Base-by-base conservation (phyloP, 148 eudicot genomes). In the Talinum fruticosum region DNA sequence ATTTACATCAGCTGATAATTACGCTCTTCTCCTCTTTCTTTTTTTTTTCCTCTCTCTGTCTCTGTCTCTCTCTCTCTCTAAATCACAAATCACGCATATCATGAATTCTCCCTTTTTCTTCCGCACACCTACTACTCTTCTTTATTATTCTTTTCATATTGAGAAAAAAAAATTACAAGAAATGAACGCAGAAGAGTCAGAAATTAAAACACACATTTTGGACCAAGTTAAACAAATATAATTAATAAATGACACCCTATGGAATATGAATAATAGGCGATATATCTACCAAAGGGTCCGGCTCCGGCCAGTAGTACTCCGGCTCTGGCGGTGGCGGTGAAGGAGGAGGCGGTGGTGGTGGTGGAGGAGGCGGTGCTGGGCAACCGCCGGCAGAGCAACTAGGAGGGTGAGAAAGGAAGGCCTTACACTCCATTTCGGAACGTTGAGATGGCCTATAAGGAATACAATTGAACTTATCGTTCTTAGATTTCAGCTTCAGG, bases 391-490 rank as follows among this genome's bases (percentile, higher is more conserved):
- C 59, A 24, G 69, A 76, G 28, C 94, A 90, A 45, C 79, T 81
- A 26, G 87, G 87, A 8, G 89, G 93, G 34, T 77, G 66, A 35
- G 83, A 75, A 49, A 81, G 83, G 35, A 86, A 84, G 0, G 85
- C 85, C 45, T 79, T 53, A 37, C 96, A 91, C 75, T 87, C 88
- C 38, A 67, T 69, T 69, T 33, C 47, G 0, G 92, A 80, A 37
- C 93, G 34, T 78, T 91, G 96, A 5, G 24, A n/a, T 0, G 91
- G 92, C 69, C 91, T 79, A 6, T 33, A 30, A 19, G 91, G 89
- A 0, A 89, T 80, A 71, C 96, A 91, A 77, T 91, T 91, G 35
- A 71, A 41, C 69, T 21, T 80, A 57, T 92, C 94, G 75, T 90
- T 87, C 26, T 70, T 83, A 1, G 65, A 87, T 72, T 81, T 35